phyloP scores from a whole-genome alignment of 2,329 filamentous ascomycete genomes.

The Orbilia javanica region DNA sequence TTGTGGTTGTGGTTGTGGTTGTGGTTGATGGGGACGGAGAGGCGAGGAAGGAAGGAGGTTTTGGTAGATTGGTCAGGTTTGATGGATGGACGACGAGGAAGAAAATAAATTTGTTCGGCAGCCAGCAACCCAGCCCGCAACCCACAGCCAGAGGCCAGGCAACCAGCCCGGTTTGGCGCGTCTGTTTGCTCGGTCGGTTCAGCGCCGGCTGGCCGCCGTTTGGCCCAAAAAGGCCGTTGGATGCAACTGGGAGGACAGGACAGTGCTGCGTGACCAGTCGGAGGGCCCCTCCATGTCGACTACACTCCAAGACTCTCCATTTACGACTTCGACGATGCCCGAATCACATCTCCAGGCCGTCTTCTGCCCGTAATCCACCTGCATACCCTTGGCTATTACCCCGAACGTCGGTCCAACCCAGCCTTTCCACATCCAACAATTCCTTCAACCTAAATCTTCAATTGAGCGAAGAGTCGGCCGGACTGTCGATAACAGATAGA shows the following conservation, averaged over 20 bases:
- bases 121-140: not conserved
- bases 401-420: not conserved
- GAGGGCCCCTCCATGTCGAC: conserved; percentile 8
- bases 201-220: conserved; percentile 31
- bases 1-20: conserved; percentile 18
- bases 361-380: not conserved
- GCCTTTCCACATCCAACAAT: not conserved
- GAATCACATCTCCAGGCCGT: not conserved
- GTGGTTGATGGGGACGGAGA: too few species aligned
- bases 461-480: not conserved
- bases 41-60: conserved; percentile 5
- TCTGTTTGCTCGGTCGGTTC: conserved; percentile 36
- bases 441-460: not conserved
- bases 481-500: not conserved
- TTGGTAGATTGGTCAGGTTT: not conserved
- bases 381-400: not conserved
- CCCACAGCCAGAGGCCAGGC: not conserved
- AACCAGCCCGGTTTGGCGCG: not conserved
- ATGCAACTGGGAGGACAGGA: not conserved
- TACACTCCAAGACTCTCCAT: not conserved
- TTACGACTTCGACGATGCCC: not conserved
- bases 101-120: not conserved
- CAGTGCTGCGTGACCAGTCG: conserved; percentile 36
- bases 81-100: conserved; percentile 9
- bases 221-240: not conserved